Conservation (phyloP, 306 rosid species). For the Quercus suber region DNA sequence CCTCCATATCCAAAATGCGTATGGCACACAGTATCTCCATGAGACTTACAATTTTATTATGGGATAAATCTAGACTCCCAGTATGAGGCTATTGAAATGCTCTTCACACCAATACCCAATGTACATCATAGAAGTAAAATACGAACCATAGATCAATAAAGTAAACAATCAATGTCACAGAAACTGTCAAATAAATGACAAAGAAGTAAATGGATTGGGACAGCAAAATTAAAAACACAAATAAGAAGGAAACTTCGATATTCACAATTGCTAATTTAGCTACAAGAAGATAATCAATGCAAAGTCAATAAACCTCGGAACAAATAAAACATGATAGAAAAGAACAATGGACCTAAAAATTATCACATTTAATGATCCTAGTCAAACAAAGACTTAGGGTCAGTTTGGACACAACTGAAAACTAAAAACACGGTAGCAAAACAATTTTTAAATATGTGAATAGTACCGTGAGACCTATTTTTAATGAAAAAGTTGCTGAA, state of each 20-base stretch:
- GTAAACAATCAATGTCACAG: not conserved
- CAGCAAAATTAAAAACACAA: too few species aligned
- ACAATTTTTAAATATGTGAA: too few species aligned
- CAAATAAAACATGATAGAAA: constrained; percentile 20
- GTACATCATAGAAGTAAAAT: constrained; percentile 78
- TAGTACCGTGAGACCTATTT: too few species aligned
- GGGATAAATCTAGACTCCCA: constrained; percentile 83
- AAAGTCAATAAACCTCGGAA: not conserved
- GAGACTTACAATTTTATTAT: not conserved
- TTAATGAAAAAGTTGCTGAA: too few species aligned
- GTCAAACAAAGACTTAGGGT: not conserved
- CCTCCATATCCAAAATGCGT: too few species aligned
- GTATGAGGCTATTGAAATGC: constrained; percentile 57
- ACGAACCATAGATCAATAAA: constrained; percentile 43
- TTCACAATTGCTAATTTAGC: constrained; percentile 16
- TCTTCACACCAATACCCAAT: constrained; percentile 97
- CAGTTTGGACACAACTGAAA: too few species aligned
- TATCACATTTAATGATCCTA: not conserved
- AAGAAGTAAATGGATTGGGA: not conserved
- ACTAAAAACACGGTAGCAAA: too few species aligned
- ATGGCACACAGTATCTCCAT: too few species aligned
- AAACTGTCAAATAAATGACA: not conserved
- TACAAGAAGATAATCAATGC: too few species aligned
- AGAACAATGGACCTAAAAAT: not conserved
- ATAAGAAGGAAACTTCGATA: not conserved